Evolutionary conservation across 495 filamentous ascomycete species (phyloP).

Genomic region (Trichoderma parareesei): DNA sequence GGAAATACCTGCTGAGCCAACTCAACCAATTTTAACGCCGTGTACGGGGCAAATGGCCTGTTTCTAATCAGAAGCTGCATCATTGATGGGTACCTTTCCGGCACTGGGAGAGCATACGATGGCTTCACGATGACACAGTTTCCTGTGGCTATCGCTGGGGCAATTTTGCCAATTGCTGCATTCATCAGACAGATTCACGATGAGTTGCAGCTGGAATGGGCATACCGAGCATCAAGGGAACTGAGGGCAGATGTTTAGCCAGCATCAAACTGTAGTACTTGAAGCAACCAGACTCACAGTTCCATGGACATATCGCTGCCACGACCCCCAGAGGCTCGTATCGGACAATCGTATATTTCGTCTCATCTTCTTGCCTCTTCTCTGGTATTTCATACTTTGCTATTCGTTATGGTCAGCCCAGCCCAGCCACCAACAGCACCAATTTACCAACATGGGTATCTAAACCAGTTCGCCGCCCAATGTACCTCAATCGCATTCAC

Average conservation of each 20-base stretch:
- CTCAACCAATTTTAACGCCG: constrained; percentile 48
- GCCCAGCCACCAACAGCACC: too few relatives aligned
- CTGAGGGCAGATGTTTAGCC: neutral
- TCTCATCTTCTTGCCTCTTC: too few relatives aligned
- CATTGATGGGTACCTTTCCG: neutral
- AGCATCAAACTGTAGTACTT: neutral
- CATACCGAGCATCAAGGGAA: neutral
- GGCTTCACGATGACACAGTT: constrained; percentile 44
- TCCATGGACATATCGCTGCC: neutral
- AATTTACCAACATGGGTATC: too few relatives aligned
- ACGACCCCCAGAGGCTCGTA: too few relatives aligned
- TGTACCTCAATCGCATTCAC: too few relatives aligned
- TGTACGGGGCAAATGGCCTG: constrained; percentile 48
- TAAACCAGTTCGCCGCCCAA: too few relatives aligned
- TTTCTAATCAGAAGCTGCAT: neutral
- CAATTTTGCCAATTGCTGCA: constrained; percentile 32
- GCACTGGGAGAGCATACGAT: constrained; percentile 13
- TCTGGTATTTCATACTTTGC: too few relatives aligned
- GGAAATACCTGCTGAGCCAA: constrained; percentile 47
- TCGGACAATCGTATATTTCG: too few relatives aligned
- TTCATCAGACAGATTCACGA: neutral
- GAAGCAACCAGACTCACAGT: neutral
- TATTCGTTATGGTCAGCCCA: too few relatives aligned
- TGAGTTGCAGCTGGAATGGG: neutral
- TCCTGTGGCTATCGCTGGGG: constrained; percentile 34